Evolutionary conservation across 371 early-diverging fungal genomes (phyloP), one percentile per base, ranked within the genome.

Genomic region (Blastocladiella emersonii): DNA sequence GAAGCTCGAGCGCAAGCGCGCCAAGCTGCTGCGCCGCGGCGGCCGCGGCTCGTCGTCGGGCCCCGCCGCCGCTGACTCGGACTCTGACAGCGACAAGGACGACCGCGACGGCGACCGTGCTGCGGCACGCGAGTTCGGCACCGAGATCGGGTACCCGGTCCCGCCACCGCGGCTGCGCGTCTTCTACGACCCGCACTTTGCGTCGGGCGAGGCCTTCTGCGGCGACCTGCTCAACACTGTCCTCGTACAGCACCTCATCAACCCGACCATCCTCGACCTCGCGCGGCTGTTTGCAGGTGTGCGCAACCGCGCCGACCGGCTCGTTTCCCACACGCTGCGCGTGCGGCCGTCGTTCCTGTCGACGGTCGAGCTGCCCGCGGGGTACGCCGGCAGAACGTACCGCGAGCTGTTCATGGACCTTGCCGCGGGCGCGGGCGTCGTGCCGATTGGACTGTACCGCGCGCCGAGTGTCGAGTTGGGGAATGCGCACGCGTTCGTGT

Each of bases 401-500:
- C 7, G 27, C 12, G 8, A 8, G 21, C 27, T 59, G 0, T 59
- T 51, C 32, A 30, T 30, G 30, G 30, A 51, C 53, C 8, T 51
- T 10, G 7, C 7, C 32, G 30, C 30, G 30, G 7, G 8, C 30
- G 30, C 10, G 30, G 36, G 37, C 43, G 37, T 59, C 30, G 35
- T 59, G 13, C 7, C 59, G 36, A 8, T 59, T 36, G 59, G 59
- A 13, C 36, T 59, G 34, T 59, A 59, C 43, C 59, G 59, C 27
- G 27, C 27, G 32, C 59, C 59, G 17, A 15, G 17, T 27, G 13
- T 10, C 13, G 17, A 10, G 12, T 17, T 59, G 37, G 37, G 32
- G 0, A 59, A 59, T 15, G 1, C 19, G 27, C 25, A 13, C 30
- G 3, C 36, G n/a, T 59, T 59, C 6, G 59, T 59, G 59, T 59